These are phyloP conservation scores for Stachybotrys elegans DNA, from an alignment of 2,329 filamentous ascomycete genomes.

Conservation along the genomic window DNA sequence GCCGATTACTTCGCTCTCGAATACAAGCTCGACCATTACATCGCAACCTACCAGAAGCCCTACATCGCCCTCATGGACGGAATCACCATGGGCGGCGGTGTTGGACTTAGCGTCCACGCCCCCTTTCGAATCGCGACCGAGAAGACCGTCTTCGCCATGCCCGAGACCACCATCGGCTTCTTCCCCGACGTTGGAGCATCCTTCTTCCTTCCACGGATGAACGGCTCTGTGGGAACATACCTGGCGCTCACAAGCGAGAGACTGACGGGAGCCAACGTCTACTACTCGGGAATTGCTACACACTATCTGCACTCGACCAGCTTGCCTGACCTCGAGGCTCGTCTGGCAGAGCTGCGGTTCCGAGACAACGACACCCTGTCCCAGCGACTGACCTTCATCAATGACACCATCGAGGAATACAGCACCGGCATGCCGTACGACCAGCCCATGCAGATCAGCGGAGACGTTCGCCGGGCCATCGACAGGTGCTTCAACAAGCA, in stretches of 20 bases:
- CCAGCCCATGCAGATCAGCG: slow-evolving; percentile 61
- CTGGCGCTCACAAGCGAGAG: slow-evolving; percentile 86
- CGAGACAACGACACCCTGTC: slow-evolving; percentile 63
- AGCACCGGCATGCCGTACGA: slow-evolving; percentile 76
- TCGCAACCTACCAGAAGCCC: slow-evolving; percentile 89
- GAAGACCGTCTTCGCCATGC: slow-evolving; percentile 94
- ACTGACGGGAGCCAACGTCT: slow-evolving; percentile 76
- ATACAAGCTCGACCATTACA: slow-evolving; percentile 93
- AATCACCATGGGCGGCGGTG: slow-evolving; percentile 96
- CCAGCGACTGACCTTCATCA: slow-evolving; percentile 66
- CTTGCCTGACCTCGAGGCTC: slow-evolving; percentile 73
- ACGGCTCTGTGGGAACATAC: slow-evolving; percentile 84
- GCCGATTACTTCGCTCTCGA: slow-evolving; percentile 87
- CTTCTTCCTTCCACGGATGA: slow-evolving; percentile 89
- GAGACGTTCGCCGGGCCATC: slow-evolving; percentile 70
- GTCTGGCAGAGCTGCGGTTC: slow-evolving; percentile 86
- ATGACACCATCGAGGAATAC: slow-evolving; percentile 88
- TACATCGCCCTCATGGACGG: slow-evolving; percentile 96
- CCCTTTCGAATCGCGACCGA: slow-evolving; percentile 97
- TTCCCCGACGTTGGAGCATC: slow-evolving; percentile 97
- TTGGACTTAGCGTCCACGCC: slow-evolving; percentile 89
- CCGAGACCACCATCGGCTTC: slow-evolving; percentile 96
- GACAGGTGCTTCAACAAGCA: slow-evolving; percentile 74
- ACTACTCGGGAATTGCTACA: slow-evolving; percentile 88
- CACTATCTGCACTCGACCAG: slow-evolving; percentile 93